Percentiles rank a stretch among this genome's conserved stretches.
phyloP scores from a whole-genome alignment of 2,329 filamentous ascomycete species.

The Hypoxylon sp. region DNA sequence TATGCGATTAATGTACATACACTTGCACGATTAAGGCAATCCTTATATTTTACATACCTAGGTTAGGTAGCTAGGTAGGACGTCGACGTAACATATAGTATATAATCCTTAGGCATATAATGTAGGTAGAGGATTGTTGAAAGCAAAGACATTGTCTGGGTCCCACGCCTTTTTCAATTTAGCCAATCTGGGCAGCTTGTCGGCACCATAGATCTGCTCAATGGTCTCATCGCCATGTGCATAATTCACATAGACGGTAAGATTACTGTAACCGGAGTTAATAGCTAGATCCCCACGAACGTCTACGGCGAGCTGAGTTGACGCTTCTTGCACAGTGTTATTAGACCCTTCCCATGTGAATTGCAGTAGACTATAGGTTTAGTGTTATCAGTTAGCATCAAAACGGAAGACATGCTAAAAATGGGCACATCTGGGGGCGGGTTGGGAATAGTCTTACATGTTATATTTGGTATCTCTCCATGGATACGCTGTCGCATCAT shows the following conservation, averaged over 20 bases:
- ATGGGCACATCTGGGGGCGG: too few species aligned
- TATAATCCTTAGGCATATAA: constrained; percentile 23
- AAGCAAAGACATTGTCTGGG: constrained; percentile 49
- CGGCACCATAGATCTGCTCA: constrained; percentile 45
- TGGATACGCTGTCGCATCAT: constrained; percentile 48
- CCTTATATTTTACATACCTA: too few species aligned
- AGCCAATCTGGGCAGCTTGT: constrained; percentile 48
- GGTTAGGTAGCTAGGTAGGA: too few species aligned
- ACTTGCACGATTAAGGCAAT: too few species aligned
- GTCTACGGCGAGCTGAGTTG: constrained; percentile 18
- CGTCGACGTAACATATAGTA: too few species aligned
- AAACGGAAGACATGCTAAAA: too few species aligned
- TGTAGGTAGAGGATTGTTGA: constrained; percentile 16
- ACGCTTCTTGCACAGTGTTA: constrained; percentile 8
- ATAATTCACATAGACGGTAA: constrained; percentile 51
- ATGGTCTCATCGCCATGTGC: constrained; percentile 52
- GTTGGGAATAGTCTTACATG: constrained; percentile 43
- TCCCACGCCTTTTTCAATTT: constrained; percentile 50
- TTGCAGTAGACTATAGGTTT: too few species aligned
- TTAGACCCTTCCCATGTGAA: too few species aligned
- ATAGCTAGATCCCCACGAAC: constrained; percentile 24
- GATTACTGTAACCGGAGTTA: constrained; percentile 33
- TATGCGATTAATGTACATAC: too few species aligned
- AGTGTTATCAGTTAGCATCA: too few species aligned
- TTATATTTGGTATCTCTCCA: constrained; percentile 47